Conservation (phyloP, 768 basidiomycete genomes). For the Flagelloscypha sp. region DNA sequence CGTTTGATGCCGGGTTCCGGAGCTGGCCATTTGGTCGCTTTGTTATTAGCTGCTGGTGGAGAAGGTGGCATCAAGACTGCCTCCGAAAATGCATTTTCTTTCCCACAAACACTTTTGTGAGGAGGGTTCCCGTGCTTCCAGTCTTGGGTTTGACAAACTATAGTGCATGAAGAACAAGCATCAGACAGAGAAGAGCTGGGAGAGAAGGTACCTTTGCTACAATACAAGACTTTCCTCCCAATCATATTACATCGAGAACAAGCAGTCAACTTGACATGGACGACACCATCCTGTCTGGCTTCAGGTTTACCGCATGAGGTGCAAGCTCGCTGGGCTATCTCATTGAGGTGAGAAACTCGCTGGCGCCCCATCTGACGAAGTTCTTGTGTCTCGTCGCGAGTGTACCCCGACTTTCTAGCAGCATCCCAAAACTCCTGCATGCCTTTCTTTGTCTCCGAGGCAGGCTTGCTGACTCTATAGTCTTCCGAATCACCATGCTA, state of each 20-base stretch:
- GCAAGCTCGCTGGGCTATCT: constrained; percentile 7
- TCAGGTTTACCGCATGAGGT: constrained; percentile 9
- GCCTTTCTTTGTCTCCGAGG: neutral
- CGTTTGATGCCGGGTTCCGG: constrained; percentile 10
- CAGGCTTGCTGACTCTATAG: constrained; percentile 9
- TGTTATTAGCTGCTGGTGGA: neutral
- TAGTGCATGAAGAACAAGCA: neutral
- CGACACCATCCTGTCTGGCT: constrained; percentile 9
- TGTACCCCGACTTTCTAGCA: too few species aligned
- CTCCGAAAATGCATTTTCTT: constrained; percentile 8
- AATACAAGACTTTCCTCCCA: constrained; percentile 11
- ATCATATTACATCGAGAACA: too few species aligned
- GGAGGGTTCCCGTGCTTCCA: constrained; percentile 12
- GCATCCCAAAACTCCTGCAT: constrained; percentile 4
- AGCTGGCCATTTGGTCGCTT: neutral
- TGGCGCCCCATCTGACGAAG: too few species aligned
- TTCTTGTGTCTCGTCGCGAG: too few species aligned
- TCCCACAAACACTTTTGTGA: constrained; percentile 14
- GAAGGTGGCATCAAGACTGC: constrained; percentile 4
- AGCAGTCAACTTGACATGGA: too few species aligned
- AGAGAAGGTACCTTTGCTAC: constrained; percentile 9
- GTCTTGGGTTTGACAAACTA: constrained; percentile 10
- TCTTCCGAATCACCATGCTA: constrained; percentile 11
- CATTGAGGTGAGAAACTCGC: too few species aligned
- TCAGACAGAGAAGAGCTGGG: neutral